These are phyloP conservation scores for Trichoderma virens DNA, from an alignment of 495 filamentous ascomycete species.

Conservation along the genomic window DNA sequence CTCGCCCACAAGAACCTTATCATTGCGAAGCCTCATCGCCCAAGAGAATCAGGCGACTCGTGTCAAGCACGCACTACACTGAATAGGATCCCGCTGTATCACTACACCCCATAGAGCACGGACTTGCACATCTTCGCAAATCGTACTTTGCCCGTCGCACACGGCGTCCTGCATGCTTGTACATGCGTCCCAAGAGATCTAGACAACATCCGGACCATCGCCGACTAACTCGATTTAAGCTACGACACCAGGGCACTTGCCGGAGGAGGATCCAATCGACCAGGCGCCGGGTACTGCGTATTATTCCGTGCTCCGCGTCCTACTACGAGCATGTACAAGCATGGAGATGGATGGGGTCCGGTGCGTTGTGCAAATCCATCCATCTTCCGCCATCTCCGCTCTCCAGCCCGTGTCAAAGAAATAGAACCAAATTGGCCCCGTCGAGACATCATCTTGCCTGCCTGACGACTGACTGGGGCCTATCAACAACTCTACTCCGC, in stretches of 20 bases:
- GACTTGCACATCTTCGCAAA: not conserved
- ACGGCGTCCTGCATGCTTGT: no score
- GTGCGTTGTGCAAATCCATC: not conserved
- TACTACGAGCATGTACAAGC: not conserved
- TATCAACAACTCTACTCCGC: not conserved
- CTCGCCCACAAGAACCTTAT: not conserved
- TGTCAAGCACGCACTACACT: no score
- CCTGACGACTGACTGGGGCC: not conserved
- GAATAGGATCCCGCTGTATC: no score
- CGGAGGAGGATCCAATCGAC: not conserved
- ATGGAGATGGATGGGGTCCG: not conserved
- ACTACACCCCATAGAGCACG: no score
- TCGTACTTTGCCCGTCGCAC: not conserved
- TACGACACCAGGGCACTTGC: not conserved
- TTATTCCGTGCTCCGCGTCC: constrained; percentile 2
- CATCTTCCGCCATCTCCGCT: not conserved
- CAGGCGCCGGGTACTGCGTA: not conserved
- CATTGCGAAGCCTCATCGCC: not conserved
- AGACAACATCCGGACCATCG: not conserved
- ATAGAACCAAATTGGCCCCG: not conserved
- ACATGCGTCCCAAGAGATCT: not conserved
- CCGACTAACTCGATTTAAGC: constrained; percentile 4
- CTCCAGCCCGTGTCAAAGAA: no score
- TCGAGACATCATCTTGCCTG: not conserved
- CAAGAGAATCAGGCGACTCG: no score